Evolutionary conservation across 2,329 filamentous ascomycete species (phyloP).

Genomic region (Sporothrix globosa): DNA sequence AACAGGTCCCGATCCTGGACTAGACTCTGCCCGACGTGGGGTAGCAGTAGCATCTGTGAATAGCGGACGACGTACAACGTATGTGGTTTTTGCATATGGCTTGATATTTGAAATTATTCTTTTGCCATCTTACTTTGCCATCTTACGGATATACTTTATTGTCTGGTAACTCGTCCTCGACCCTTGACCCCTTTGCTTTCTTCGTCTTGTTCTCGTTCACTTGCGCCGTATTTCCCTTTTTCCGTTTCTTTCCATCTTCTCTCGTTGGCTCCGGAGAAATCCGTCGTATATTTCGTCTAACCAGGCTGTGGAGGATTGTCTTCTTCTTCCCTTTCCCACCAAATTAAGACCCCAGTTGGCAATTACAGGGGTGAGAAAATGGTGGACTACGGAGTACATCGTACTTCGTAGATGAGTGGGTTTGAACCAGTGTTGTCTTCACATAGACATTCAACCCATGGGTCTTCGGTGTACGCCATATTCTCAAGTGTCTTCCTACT

Average conservation of each 20-base stretch:
- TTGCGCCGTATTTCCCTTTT: neutral
- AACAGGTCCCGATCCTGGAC: slow-evolving; percentile 11
- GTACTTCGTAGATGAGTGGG: too few relatives aligned
- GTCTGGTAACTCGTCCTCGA: too few relatives aligned
- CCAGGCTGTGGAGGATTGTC: slow-evolving; percentile 5
- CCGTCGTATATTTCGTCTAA: slow-evolving; percentile 1
- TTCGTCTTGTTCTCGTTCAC: neutral
- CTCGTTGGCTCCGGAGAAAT: slow-evolving; percentile 14
- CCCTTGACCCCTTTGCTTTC: neutral
- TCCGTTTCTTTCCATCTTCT: neutral
- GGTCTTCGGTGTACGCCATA: neutral
- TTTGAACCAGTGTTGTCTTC: neutral
- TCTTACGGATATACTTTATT: neutral
- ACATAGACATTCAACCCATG: too few relatives aligned
- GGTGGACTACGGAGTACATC: too few relatives aligned
- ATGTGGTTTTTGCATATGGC: too few relatives aligned
- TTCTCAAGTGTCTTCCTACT: neutral
- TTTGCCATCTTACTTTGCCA: neutral
- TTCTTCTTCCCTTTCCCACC: slow-evolving; percentile 23
- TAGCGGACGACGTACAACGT: too few relatives aligned
- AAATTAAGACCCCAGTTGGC: neutral
- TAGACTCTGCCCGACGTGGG: neutral
- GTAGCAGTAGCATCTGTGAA: neutral
- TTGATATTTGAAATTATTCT: too few relatives aligned
- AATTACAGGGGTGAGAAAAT: neutral